Conservation (phyloP, 2,329 filamentous ascomycete species). For the Sporothrix curviconia region DNA sequence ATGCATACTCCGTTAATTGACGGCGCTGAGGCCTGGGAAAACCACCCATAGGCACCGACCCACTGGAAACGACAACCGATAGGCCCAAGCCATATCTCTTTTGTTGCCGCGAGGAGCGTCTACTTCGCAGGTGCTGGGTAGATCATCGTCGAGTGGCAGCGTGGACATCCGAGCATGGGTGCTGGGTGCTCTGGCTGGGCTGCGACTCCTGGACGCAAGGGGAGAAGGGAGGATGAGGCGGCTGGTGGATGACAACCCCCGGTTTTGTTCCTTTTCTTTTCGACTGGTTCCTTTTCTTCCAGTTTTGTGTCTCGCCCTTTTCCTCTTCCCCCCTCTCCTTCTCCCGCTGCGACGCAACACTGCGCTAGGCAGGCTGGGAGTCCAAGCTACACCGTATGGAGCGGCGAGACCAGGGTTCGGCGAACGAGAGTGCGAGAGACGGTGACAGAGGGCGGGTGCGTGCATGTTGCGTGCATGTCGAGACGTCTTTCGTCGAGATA, state of each 20-base stretch:
- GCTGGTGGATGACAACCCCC: not conserved
- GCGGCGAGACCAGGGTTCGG: not conserved
- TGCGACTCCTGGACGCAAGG: too few relatives aligned
- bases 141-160: too few relatives aligned
- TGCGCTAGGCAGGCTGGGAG: not conserved
- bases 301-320: not conserved
- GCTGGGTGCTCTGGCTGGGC: too few relatives aligned
- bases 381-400: not conserved
- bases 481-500: not conserved
- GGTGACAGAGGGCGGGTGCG: not conserved
- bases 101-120: too few relatives aligned
- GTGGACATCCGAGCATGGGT: too few relatives aligned
- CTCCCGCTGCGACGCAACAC: not conserved
- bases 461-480: not conserved
- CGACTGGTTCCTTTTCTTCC: not conserved
- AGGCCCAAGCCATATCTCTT: too few relatives aligned
- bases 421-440: not conserved
- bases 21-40: not conserved
- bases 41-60: slow-evolving; percentile 9
- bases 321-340: too few relatives aligned
- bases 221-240: not conserved
- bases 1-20: not conserved
- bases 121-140: too few relatives aligned
- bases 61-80: too few relatives aligned
- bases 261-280: not conserved